phyloP scores from a whole-genome alignment of 2,329 filamentous ascomycete genomes.

The Bipolaris oryzae region DNA sequence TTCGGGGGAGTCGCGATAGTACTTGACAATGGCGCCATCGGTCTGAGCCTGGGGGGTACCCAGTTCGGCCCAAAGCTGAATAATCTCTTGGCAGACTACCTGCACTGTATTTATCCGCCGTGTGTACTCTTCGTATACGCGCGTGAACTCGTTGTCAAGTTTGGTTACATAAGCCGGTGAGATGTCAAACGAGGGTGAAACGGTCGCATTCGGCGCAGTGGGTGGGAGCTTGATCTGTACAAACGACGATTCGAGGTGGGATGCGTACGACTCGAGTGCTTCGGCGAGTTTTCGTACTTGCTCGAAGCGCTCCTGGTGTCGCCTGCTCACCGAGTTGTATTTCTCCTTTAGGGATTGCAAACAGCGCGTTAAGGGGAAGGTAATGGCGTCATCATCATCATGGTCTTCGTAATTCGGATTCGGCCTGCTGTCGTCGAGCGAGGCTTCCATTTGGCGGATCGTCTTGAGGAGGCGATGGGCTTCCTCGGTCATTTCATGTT shows the following conservation, averaged over 20 bases:
- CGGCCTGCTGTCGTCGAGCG: slow-evolving; percentile 76
- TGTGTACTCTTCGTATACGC: slow-evolving; percentile 96
- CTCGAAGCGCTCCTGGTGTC: slow-evolving; percentile 90
- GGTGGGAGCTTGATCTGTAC: slow-evolving; percentile 85
- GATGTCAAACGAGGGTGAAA: slow-evolving; percentile 88
- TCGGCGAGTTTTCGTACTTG: slow-evolving; percentile 95
- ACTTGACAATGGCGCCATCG: slow-evolving; percentile 83
- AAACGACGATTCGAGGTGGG: slow-evolving; percentile 89
- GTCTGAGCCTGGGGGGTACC: slow-evolving; percentile 94
- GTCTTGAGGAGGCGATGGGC: slow-evolving; percentile 81
- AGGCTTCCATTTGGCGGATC: slow-evolving; percentile 92
- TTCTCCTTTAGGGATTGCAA: slow-evolving; percentile 84
- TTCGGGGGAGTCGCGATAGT: slow-evolving; percentile 88
- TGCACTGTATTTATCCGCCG: slow-evolving; percentile 79
- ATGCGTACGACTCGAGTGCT: slow-evolving; percentile 94
- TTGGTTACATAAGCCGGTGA: slow-evolving; percentile 85
- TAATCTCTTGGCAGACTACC: slow-evolving; percentile 78
- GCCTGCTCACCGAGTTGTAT: slow-evolving; percentile 75
- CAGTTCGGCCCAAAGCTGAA: slow-evolving; percentile 93
- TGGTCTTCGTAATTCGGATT: slow-evolving; percentile 70
- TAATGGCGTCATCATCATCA: slow-evolving; percentile 71
- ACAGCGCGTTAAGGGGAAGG: slow-evolving; percentile 81
- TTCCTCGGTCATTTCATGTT: slow-evolving; percentile 88
- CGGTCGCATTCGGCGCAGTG: slow-evolving; percentile 73
- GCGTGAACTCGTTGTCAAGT: slow-evolving; percentile 88